Conservation (phyloP, 129 eudicot genomes). For the Calendula officinalis region DNA sequence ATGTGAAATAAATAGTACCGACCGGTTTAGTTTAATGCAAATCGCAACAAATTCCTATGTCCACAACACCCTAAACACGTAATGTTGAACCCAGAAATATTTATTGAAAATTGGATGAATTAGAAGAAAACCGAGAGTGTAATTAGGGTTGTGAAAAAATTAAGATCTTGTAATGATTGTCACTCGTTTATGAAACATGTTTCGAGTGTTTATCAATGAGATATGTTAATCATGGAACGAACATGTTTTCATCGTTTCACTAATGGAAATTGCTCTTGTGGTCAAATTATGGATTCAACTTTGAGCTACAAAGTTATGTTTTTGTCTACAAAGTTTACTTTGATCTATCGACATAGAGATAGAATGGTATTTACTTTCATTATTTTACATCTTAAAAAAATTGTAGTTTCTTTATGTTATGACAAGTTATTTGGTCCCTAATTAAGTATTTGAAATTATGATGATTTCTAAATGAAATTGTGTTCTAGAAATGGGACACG, state of each 20-base stretch:
- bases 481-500: too few relatives aligned
- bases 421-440: too few relatives aligned
- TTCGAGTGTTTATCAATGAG: conserved; percentile 40
- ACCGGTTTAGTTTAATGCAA: too few relatives aligned
- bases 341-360: too few relatives aligned
- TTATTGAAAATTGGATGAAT: conserved; percentile 33
- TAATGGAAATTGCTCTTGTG: conserved; percentile 53
- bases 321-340: not conserved
- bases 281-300: conserved; percentile 7
- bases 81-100: conserved; percentile 36
- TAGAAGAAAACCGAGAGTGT: conserved; percentile 33
- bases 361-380: too few relatives aligned
- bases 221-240: conserved; percentile 46
- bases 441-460: too few relatives aligned
- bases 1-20: too few relatives aligned
- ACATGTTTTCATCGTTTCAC: conserved; percentile 45
- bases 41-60: too few relatives aligned
- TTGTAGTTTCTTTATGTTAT: too few relatives aligned
- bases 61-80: too few relatives aligned
- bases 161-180: conserved; percentile 55
- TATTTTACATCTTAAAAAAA: too few relatives aligned
- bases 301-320: not conserved
- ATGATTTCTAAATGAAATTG: too few relatives aligned
- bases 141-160: conserved; percentile 46
- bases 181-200: conserved; percentile 46